These are phyloP conservation scores for Fusarium pseudonygamai DNA, from an alignment of 2,329 filamentous ascomycete genomes.

Conservation along the genomic window DNA sequence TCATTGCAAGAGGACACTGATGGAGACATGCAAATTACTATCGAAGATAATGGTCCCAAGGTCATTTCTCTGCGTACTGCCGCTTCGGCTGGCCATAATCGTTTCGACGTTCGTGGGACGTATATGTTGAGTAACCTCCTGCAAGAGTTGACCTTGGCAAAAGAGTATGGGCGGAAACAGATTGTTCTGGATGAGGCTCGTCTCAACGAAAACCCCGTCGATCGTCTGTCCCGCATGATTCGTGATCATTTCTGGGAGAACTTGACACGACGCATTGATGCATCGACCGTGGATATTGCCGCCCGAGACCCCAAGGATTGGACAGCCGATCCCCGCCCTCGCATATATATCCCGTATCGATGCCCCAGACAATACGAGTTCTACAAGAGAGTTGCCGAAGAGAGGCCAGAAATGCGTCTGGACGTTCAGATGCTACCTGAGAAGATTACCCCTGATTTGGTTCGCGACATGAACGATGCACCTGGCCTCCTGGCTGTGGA, in stretches of 20 bases:
- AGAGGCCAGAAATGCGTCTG: conserved; percentile 83
- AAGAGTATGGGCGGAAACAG: conserved; percentile 88
- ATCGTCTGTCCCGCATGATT: conserved; percentile 85
- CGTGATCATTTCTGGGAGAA: conserved; percentile 92
- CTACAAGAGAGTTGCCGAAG: conserved; percentile 81
- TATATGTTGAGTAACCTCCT: conserved; percentile 98
- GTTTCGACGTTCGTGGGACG: conserved; percentile 90
- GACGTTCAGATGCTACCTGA: conserved; percentile 85
- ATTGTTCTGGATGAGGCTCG: conserved; percentile 92
- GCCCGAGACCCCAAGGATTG: conserved; percentile 94
- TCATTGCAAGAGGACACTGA: conserved; percentile 91
- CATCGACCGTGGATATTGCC: conserved; percentile 84
- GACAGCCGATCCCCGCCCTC: conserved; percentile 86
- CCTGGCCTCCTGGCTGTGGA: conserved; percentile 90
- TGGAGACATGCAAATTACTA: conserved; percentile 95
- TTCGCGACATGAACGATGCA: conserved; percentile 84
- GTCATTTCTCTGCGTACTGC: conserved; percentile 86
- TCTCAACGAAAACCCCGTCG: conserved; percentile 94
- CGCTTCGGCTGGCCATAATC: conserved; percentile 84
- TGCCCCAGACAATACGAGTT: conserved; percentile 90
- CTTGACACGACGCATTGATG: conserved; percentile 89
- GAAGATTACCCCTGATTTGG: conserved; percentile 81
- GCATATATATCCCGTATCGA: conserved; percentile 88
- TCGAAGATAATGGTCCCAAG: conserved; percentile 95
- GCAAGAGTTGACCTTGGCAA: conserved; percentile 91